Conservation (phyloP, 805 yeast species). For the Cephaloascus fragrans region DNA sequence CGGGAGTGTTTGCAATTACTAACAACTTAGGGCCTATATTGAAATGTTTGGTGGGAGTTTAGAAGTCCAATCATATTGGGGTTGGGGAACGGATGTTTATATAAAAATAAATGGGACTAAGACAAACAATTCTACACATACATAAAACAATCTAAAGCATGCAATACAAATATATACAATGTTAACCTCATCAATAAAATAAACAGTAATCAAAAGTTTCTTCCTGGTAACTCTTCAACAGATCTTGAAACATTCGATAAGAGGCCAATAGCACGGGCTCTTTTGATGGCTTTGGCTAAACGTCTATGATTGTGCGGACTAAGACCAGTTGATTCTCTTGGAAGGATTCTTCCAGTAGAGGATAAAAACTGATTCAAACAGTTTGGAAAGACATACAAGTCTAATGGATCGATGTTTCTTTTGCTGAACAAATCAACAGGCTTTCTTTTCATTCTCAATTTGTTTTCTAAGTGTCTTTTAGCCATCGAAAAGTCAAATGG, state of each 20-base stretch:
- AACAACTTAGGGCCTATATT: conserved; percentile 42
- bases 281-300: conserved; percentile 66
- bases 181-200: neutral
- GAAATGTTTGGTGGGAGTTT: conserved; percentile 65
- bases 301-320: conserved; percentile 56
- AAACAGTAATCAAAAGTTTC: conserved; percentile 16
- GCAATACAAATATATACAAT: neutral
- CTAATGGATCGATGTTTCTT: conserved; percentile 55
- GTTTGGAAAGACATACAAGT: conserved; percentile 64
- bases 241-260: conserved; percentile 68
- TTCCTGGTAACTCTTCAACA: conserved; percentile 30
- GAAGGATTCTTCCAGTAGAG: conserved; percentile 67
- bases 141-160: neutral
- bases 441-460: conserved; percentile 10
- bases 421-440: conserved; percentile 28
- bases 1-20: too few species aligned
- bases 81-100: conserved; percentile 76
- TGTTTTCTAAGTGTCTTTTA: conserved; percentile 38
- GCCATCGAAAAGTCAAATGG: conserved; percentile 74
- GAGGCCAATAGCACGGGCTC: conserved; percentile 75
- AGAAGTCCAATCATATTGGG: conserved; percentile 60
- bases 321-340: conserved; percentile 64
- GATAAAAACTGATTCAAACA: conserved; percentile 56
- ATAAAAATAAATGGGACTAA: conserved; percentile 31
- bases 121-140: neutral